Evolutionary conservation across 352 stramenopile species (phyloP), one percentile per base, ranked within the genome.

Genomic region (Pythium periplocum): DNA sequence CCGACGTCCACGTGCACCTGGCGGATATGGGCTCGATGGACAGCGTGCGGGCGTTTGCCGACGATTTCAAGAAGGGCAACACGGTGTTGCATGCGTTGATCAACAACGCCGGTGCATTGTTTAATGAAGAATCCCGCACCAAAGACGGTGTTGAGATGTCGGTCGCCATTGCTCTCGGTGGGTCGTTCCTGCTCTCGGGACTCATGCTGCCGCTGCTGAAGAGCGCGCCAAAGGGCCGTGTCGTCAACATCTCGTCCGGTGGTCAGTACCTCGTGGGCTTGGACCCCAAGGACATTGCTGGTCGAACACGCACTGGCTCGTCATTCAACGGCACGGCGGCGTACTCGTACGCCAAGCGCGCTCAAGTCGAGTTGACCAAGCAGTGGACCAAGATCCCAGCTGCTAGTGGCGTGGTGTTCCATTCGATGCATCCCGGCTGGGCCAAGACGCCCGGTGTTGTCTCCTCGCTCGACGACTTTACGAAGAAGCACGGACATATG

Each of bases 361-460:
- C 60, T 8, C 69, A 83, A 44, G 73, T 83, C 4, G 70, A 79
- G 45, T 51, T 83, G 32, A 80, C 67, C 17, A 72, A 66, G 50
- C 62, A 73, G 17, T 83, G 69, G 66, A 68, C 66, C 11, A 61
- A 53, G 30, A 57, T 71, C 36, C 67, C 69, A 10, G 55, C 50
- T 5, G 57, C 57, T 5, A 45, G 63, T 7, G 69, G 62, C 30
- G 70, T 83, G 45, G 40, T 71, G 40, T 83, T 83, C 49, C 66
- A 80, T 45, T 57, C 62, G 33, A 78, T 83, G 69, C 71, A 83
- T 45, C 70, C 73, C 5, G 73, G 73, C 1, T 80, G 73, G 73
- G 69, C 70, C 30, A 62, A 56, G 39, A 83, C 73, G 36, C 71
- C 68, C 1, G 70, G 70, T n/a, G 69, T 71, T 32, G 58, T 50